Base-by-base conservation (phyloP, 139 green algal genomes). In the Chlamydomonas incerta region DNA sequence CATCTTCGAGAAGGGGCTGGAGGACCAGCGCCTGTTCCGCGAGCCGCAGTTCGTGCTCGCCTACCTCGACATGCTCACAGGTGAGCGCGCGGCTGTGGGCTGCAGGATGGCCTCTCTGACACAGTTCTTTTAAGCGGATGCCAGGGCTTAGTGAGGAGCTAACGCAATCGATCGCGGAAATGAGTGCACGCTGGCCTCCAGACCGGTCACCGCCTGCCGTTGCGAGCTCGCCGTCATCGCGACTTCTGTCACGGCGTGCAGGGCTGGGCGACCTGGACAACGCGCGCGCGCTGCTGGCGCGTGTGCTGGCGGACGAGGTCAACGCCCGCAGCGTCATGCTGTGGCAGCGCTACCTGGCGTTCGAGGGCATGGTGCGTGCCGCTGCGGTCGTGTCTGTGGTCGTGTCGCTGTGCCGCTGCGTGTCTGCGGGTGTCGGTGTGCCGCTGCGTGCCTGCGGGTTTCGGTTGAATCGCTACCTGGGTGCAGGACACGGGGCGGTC, bases 1-100 rank as follows among this genome's bases (percentile, higher is more conserved):
- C 84, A 97, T 99, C 73, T 98, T 98, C 81, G 97, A 99, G 88
- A 92, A 98, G 89, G 97, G 97, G 1, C 89, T 99, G 50, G 95
- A 97, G 80, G 88, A 92, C 41, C 65, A 83, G n/a, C 71, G 79
- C 26, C 41, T 92, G 2, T 75, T 95, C 46, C 81, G 65, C 55
- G 83, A 93, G 72, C 92, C 95, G 10, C 89, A 89, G 13, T 98
- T 95, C 80, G 90, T 98, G 18, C 68, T 96, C 37, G 65, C 91
- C 2, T 98, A 98, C 82, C 84, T 90, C 0, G 71, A 88, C 23
- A 95, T 97, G 81, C 88, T 82, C 26, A 80, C 52, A 47, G 77
- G 74, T 88, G 80, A n/a, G n/a, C n/a, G n/a, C n/a, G n/a, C n/a
- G n/a, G n/a, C n/a, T n/a, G n/a, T n/a, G n/a, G n/a, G n/a, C n/a